Base-by-base conservation (phyloP, 192 early-diverging fungal species). In the Mortierella alpina region DNA sequence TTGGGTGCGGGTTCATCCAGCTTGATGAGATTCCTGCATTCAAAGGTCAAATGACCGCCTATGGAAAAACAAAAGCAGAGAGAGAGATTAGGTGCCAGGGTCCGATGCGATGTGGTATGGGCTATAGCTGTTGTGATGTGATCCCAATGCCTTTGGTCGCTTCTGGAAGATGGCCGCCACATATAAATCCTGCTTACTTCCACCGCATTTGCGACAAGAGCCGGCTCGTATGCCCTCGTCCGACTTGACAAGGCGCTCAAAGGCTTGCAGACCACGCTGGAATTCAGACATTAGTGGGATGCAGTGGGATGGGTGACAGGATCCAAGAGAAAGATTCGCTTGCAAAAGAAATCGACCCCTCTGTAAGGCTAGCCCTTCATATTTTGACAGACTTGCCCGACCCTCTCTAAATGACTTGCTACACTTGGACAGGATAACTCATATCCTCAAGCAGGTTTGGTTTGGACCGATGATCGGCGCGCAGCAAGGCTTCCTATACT, bases 131-230 rank as follows among this genome's bases (percentile, higher is more conserved):
- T 42, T 61, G n/a, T 61, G 13, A 13, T 63, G 4, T 49, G 10
- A 59, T 31, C 31, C 31, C 31, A 31, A 31, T 31, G 31, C 1
- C 31, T 3, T 31, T 31, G 31, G 31, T 3, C 31, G 3, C 31
- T 31, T 31, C 31, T 31, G 1, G 31, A 31, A 31, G 31, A 31
- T 31, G 31, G 48, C 57, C 0, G 13, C 42, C 52, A 48, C 9
- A 31, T 31, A 2, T 17, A 0, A 54, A 59, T 23, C 14, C 8
- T 6, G 1, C 40, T 66, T 66, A 79, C 76, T 70, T 67, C 76
- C 76, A n/a, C 76, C 76, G 40, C 76, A 79, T 51, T 79, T 79
- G 44, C 64, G 56, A 50, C 76, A 79, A n/a, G 76, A 72, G 31
- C 76, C 76, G 8, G 76, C 44, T 2, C 69, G 56, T 14, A 79